Evolutionary conservation across 2,329 filamentous ascomycete species (phyloP).

Genomic region (Hypoxylon sp.): DNA sequence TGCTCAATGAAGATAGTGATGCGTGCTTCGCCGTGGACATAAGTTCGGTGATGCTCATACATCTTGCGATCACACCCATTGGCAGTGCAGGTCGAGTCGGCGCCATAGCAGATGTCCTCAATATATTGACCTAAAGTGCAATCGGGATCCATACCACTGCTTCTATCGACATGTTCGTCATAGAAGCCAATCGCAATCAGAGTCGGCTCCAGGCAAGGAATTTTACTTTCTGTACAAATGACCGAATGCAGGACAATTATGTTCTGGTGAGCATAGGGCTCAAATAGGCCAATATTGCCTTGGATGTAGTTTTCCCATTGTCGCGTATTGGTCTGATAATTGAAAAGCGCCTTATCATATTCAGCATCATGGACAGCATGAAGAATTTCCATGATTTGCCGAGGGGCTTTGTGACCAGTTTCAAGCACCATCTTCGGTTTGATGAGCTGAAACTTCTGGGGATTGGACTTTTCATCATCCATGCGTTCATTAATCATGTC

Average conservation of each 20-base stretch:
- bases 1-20: conserved; percentile 91
- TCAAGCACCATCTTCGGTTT: conserved; percentile 95
- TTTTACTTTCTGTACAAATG: conserved; percentile 92
- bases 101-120: conserved; percentile 85
- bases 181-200: conserved; percentile 94
- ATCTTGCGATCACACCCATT: conserved; percentile 90
- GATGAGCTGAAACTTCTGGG: conserved; percentile 87
- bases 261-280: conserved; percentile 95
- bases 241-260: conserved; percentile 95
- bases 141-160: conserved; percentile 80
- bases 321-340: conserved; percentile 92
- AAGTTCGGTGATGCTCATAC: conserved; percentile 94
- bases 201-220: conserved; percentile 91
- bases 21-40: conserved; percentile 95
- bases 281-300: conserved; percentile 88
- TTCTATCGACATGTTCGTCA: conserved; percentile 80
- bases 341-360: conserved; percentile 93
- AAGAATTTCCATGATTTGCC: conserved; percentile 91
- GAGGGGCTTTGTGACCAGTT: conserved; percentile 81
- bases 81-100: conserved; percentile 81
- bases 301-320: conserved; percentile 97
- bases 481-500: conserved; percentile 69
- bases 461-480: conserved; percentile 72
- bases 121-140: conserved; percentile 96
- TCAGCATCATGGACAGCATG: conserved; percentile 97